A percentile compares a stretch with the other conserved stretches of the same genome.
phyloP scores from a whole-genome alignment of 140 eudicot species.

The Senecio squalidus region DNA sequence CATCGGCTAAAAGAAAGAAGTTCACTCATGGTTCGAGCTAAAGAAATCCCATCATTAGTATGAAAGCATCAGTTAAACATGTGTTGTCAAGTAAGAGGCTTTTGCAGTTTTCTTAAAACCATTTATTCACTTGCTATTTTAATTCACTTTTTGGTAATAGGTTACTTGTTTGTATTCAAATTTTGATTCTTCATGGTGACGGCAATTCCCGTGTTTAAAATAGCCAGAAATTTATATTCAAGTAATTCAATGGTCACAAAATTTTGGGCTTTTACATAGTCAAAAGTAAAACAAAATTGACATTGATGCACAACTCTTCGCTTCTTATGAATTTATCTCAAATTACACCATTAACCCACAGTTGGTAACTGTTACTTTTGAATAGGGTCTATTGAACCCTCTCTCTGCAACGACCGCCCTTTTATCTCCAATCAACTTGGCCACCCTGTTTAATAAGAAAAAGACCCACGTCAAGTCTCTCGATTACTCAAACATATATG shows the following conservation, averaged over 20 bases:
- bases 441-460: conserved; percentile 57
- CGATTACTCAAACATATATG: neutral
- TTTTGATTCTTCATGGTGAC: conserved; percentile 1
- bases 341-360: conserved; percentile 58
- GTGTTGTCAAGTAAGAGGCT: neutral
- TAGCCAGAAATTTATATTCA: neutral
- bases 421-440: conserved; percentile 91
- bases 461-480: neutral
- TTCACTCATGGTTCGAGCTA: conserved; percentile 30
- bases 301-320: conserved; percentile 18
- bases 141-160: neutral
- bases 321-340: conserved; percentile 7
- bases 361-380: conserved; percentile 69
- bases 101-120: neutral
- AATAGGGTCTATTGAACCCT: conserved; percentile 93
- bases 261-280: neutral
- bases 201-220: too few relatives aligned
- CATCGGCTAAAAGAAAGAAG: conserved; percentile 64
- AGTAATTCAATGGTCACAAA: neutral
- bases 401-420: conserved; percentile 98
- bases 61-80: neutral
- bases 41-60: conserved; percentile 14
- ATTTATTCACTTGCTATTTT: neutral
- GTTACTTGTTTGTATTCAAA: neutral
- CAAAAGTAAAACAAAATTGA: neutral